Evolutionary conservation across 2,329 filamentous ascomycete species (phyloP).

Genomic region (Aspergillus japonicus): DNA sequence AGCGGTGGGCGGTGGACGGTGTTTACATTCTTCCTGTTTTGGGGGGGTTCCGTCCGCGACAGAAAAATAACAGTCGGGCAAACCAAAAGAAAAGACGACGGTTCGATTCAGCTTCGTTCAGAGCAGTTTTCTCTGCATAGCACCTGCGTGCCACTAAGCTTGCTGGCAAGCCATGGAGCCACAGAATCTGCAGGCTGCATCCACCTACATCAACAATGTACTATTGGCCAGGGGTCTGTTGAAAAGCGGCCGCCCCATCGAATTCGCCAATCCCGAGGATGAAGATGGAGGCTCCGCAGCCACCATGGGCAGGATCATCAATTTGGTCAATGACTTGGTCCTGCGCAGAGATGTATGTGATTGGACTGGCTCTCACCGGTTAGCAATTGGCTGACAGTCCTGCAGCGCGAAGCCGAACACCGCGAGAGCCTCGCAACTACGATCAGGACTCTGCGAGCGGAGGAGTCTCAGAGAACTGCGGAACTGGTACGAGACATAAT

Average conservation of each 20-base stretch:
- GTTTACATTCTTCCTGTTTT: slow-evolving; percentile 48
- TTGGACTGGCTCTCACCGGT: not conserved
- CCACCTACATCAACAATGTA: slow-evolving; percentile 64
- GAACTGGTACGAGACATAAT: slow-evolving; percentile 56
- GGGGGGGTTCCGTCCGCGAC: slow-evolving; percentile 28
- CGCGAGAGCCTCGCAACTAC: slow-evolving; percentile 78
- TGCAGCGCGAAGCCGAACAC: slow-evolving; percentile 81
- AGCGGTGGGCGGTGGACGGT: slow-evolving; percentile 14
- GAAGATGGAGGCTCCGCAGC: slow-evolving; percentile 59
- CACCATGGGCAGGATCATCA: slow-evolving; percentile 84
- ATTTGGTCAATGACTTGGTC: slow-evolving; percentile 90
- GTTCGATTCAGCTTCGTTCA: not conserved
- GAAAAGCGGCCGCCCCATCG: slow-evolving; percentile 60
- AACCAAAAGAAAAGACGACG: not conserved
- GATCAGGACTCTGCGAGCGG: slow-evolving; percentile 71
- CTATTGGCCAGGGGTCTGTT: slow-evolving; percentile 63
- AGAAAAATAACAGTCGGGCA: slow-evolving; percentile 14
- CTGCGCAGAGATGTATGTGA: slow-evolving; percentile 77
- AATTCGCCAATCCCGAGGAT: slow-evolving; percentile 73
- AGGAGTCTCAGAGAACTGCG: slow-evolving; percentile 69
- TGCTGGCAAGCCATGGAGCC: slow-evolving; percentile 44
- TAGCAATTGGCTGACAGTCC: not conserved
- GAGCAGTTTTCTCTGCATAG: slow-evolving; percentile 6
- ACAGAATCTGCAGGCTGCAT: slow-evolving; percentile 58
- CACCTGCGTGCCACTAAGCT: slow-evolving; percentile 16